These are phyloP conservation scores for Sparassis latifolia DNA, from an alignment of 1,284 basidiomycete genomes.

Conservation along the genomic window DNA sequence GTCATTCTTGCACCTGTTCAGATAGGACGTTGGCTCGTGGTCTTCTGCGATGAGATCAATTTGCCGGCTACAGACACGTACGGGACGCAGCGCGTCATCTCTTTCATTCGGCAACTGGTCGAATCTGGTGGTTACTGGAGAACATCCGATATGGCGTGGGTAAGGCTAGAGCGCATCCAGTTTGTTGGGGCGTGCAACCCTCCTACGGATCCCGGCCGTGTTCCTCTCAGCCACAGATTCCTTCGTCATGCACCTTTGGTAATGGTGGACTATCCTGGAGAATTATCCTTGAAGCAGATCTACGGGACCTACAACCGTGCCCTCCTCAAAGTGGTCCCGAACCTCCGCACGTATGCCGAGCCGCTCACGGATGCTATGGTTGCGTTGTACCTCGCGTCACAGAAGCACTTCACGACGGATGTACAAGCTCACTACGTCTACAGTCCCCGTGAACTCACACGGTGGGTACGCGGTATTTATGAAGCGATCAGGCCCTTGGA, in stretches of 20 bases:
- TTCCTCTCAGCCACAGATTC: conserved; percentile 96
- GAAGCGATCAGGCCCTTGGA: conserved; percentile 94
- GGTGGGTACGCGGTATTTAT: conserved; percentile 97
- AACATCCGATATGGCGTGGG: conserved; percentile 93
- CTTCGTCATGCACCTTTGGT: conserved; percentile 96
- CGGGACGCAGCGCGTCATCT: conserved; percentile 97
- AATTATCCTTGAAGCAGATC: conserved; percentile 95
- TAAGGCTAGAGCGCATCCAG: conserved; percentile 95
- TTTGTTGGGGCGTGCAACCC: conserved; percentile 99
- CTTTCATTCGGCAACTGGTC: conserved; percentile 95
- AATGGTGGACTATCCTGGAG: conserved; percentile 99
- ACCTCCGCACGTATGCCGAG: conserved; percentile 88
- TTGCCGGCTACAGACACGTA: conserved; percentile 97
- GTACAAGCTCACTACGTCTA: conserved; percentile 98
- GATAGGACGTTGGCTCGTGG: conserved; percentile 96
- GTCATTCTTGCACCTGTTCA: conserved; percentile 91
- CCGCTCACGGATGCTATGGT: conserved; percentile 99
- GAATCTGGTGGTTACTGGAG: conserved; percentile 96
- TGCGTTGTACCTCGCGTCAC: conserved; percentile 89
- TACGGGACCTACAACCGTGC: conserved; percentile 99
- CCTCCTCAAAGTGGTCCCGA: conserved; percentile 92
- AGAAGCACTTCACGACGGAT: conserved; percentile 93
- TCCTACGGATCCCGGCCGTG: conserved; percentile 98
- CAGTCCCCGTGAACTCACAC: conserved; percentile 96
- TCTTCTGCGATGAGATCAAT: conserved; percentile 99